These are phyloP conservation scores for Daedaleopsis nitida DNA, from an alignment of 768 basidiomycete species.

Conservation along the genomic window DNA sequence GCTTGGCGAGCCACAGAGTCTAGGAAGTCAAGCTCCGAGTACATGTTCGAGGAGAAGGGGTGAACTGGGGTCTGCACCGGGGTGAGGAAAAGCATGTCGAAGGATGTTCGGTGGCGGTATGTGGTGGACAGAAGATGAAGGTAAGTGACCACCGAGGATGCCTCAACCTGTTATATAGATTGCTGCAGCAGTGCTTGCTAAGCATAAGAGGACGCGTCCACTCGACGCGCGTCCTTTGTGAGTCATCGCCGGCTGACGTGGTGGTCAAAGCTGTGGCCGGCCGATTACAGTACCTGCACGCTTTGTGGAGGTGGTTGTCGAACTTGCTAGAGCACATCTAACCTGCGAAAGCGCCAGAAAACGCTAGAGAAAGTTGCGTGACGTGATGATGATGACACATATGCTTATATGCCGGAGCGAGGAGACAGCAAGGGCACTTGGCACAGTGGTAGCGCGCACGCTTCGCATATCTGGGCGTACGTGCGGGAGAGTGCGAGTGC, in stretches of 20 bases:
- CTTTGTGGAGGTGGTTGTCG: constrained; percentile 8
- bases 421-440: no score
- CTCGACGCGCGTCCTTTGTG: constrained; percentile 19
- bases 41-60: not conserved
- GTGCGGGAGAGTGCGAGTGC: no score
- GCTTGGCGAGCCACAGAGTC: constrained; percentile 16
- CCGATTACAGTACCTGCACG: not conserved
- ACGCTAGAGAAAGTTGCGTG: constrained; percentile 11
- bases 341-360: constrained; percentile 3
- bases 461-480: no score
- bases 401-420: no score
- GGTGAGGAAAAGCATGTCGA: constrained; percentile 20
- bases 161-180: constrained; percentile 9
- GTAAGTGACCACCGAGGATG: not conserved
- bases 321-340: constrained; percentile 13
- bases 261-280: not conserved
- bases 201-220: constrained; percentile 16
- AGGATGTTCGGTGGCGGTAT: not conserved
- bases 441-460: no score
- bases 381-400: not conserved
- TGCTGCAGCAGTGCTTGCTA: constrained; percentile 10
- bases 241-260: constrained; percentile 5
- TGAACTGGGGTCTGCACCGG: constrained; percentile 4
- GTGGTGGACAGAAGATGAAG: constrained; percentile 1
- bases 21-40: constrained; percentile 10